Evolutionary conservation across 2,329 filamentous ascomycete genomes (phyloP), one percentile per base, ranked within the genome.

Genomic region (Pezicula carpinea): DNA sequence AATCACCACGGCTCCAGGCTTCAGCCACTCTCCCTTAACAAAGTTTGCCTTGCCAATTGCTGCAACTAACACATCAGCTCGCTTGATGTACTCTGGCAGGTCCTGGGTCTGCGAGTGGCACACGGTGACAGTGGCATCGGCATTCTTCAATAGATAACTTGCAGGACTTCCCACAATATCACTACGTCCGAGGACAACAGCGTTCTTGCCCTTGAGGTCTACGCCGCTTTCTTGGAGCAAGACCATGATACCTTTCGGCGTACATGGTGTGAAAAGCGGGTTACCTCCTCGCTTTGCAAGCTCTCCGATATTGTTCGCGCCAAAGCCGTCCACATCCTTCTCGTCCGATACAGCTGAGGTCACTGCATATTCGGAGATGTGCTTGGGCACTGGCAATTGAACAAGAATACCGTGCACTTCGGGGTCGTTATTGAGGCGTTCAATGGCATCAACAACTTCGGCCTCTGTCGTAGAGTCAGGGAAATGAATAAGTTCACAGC

Each of bases 261-360:
- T 99, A 77, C 93, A 99, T 39, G 93, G 93, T 36, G 87, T 81
- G 71, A 99, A 99, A 52, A 89, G 76, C 39, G 93, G 93, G 56
- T 80, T 81, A 38, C 93, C 93, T 43, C 93, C 92, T 59, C 90
- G 84, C 79, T 99, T 99, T 60, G 93, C 91, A 59, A 99, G 79
- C 73, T 97, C 92, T 55, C 93, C 93, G 64, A 99, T 96, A 72
- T 96, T 99, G 62, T 78, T 79, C 47, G 89, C 85, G 47, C 93
- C 92, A 64, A 99, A 99, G 44, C 93, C 93, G 69, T 99, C 93
- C 43, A 99, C 93, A 74, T 99, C 93, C 72, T 99, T 99, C 69
- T 93, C 87, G 60, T 92, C 87, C 36, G 87, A 79, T 15, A 99
- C 93, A 17, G 89, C 85, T 41, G 90, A 95, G 26, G 93, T 99